Evolutionary conservation across 2,329 filamentous ascomycete genomes (phyloP), one percentile per base, ranked within the genome.

Genomic region (Aspergillus pseudonomiae): DNA sequence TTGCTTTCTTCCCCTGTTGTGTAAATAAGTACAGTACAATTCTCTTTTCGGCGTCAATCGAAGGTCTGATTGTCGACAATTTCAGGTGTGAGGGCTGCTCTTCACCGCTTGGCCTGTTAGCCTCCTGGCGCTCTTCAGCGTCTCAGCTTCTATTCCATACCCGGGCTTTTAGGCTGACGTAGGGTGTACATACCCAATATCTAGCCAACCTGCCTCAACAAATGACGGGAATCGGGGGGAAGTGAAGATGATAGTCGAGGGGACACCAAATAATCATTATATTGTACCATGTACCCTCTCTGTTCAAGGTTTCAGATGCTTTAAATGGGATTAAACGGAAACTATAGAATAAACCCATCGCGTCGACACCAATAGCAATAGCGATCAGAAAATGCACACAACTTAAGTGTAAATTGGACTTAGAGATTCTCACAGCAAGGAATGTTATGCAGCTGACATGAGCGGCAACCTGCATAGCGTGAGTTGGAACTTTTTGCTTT

Each of bases 1-100:
- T 70, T 66, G 43, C 43, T 46, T 24, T 46, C 24, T 28, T 30
- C 63, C 69, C 66, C 67, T 70, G 64, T 66, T 72, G 69, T 78
- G 72, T 78, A 77, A 75, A 78, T 79, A 79, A 74, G 76, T 78
- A 77, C 70, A 76, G 71, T 73, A 71, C 68, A 69, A 73, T 71
- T 74, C 72, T 69, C 54, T 69, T 61, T 69, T 71, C 65, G 73
- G 70, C 75, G 69, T 73, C 73, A 68, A 71, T 74, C 67, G 64
- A 71, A 60, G 64, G 63, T 70, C 61, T 70, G 63, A 63, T 70
- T 63, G 63, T 69, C 61, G 61, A 71, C 70, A 45, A 45, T 58
- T 63, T 62, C 26, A 61, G 57, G 56, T 39, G 36, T 24, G 34
- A 56, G 34, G 36, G 16, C 21, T 39, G 39, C 24, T 32, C 32